Base-by-base conservation (phyloP, 768 basidiomycete species). In the Boletus speciosus region DNA sequence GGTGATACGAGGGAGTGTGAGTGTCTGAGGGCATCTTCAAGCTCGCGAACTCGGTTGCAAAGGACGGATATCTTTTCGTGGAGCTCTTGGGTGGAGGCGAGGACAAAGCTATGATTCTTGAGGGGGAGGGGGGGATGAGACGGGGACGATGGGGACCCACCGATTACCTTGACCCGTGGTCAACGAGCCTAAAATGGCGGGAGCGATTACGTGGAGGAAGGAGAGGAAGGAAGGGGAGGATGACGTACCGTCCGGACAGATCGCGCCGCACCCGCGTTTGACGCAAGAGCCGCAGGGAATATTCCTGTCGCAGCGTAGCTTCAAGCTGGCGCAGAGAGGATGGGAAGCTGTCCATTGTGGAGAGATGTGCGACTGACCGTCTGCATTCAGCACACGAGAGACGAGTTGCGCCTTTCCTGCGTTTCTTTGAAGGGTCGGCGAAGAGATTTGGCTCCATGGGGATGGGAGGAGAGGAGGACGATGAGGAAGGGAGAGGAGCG, bases 111-210 rank as follows among this genome's bases (percentile, higher is more conserved):
- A 58, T 2, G 56, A 51, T 16, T 45, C 9, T 4, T 46, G 27
- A 60, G 58, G 39, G 23, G 44, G 41, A 21, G 14, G 39, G n/a
- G 39, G n/a, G 49, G 9, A 16, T n/a, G 41, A 21, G 0, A 15
- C 25, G 48, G 46, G 46, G 0, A 37, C 2, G 32, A 19, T 27
- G 34, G 49, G 57, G 31, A 63, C 73, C 45, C 60, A 86, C 87
- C 86, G 81, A 76, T 89, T 90, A 15, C 88, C 89, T 69, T 89
- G 85, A 8, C 89, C 89, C 44, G 89, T 90, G 10, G 88, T 90
- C 42, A 90, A 73, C 11, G 87, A 88, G 48, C 88, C 87, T 88
- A 75, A 29, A 14, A 32, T 23, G 42, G 42, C 54, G 60, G 43
- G 42, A 31, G 47, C 47, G 49, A 64, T 63, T 47, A 63, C 56